Percentiles rank a stretch among this genome's conserved stretches.
Conservation (phyloP, 805 yeast genomes). For the Barnettozyma wickerhamii region DNA sequence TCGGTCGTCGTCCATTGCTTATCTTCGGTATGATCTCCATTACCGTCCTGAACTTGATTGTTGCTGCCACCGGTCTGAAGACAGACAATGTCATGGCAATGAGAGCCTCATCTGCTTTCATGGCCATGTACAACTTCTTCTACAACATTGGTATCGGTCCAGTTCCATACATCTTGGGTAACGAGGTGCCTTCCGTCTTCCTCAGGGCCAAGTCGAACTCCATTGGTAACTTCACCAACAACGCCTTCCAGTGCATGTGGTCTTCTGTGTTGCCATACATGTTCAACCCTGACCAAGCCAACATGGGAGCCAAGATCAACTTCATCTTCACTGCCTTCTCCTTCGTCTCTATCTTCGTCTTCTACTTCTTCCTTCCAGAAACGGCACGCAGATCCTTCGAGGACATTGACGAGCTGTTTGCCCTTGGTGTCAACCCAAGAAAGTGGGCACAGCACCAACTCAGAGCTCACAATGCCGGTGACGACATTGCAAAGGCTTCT, state of each 20-base stretch:
- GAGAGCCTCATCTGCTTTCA: conserved; percentile 23
- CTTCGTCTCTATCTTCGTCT: conserved; percentile 31
- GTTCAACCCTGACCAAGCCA: conserved; percentile 38
- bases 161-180: conserved; percentile 31
- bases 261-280: conserved; percentile 39
- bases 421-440: not conserved
- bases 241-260: conserved; percentile 30
- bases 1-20: conserved; percentile 28
- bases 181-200: conserved; percentile 34
- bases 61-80: conserved; percentile 23
- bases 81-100: conserved; percentile 15
- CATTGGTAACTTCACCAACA: conserved; percentile 27
- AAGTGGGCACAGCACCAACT: no score
- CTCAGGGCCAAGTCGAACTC: conserved; percentile 38
- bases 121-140: conserved; percentile 26
- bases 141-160: conserved; percentile 37
- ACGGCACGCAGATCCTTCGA: conserved; percentile 42
- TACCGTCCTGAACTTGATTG: conserved; percentile 22
- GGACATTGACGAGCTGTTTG: not conserved
- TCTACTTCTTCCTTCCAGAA: conserved; percentile 50
- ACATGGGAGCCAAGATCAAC: conserved; percentile 40
- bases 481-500: no score
- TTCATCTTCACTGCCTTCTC: conserved; percentile 38
- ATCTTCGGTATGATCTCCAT: conserved; percentile 27
- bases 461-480: no score